Evolutionary conservation across 148 eudicot genomes (phyloP), one percentile per base, ranked within the genome.

Genomic region (Rhododendron ferrugineum): DNA sequence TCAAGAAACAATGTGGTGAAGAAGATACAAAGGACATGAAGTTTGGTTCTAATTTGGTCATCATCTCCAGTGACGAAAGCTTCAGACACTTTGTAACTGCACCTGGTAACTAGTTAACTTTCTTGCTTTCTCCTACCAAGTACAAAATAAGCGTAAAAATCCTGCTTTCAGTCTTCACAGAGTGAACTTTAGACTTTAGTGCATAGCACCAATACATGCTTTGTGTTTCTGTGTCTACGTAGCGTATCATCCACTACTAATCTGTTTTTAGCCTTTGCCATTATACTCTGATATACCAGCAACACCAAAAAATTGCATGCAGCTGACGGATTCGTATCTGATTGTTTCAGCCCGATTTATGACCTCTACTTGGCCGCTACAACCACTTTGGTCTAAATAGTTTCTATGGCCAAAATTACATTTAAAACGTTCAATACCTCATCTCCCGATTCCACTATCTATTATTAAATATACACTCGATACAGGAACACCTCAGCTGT

Each of bases 71-170:
- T 50, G 44, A 32, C 26, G 85, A 82, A 60, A 73, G 36, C 36
- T 86, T 86, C 50, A 78, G 73, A 77, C 88, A 86, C 85, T 78
- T 73, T 22, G 75, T 82, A 34, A 75, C 75, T 15, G 47, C 80
- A 44, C 85, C 87, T 5, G 85, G 87, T 86, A 82, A 81, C 20
- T 52, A 15, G 20, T 32, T 32, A 11, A 18, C 20, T 83, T 30
- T 15, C 23, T 68, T 18, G 1, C 13, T 42, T 23, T 9, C 16
- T 26, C 54, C 28, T 34, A 52, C 34, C 62, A n/a, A 18, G 3
- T 37, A 22, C 42, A 23, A 23, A 23, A 23, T 10, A 40, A 6
- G 40, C 20, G 40, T 36, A 34, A 6, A 34, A 16, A 75, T 36
- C 46, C 40, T 37, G 11, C n/a, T 23, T 37, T 40, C 42, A 11